A percentile compares a stretch with the other conserved stretches of the same genome.
Evolutionary conservation across 345 rosid species (phyloP).

Genomic region (Conringia planisiliqua): DNA sequence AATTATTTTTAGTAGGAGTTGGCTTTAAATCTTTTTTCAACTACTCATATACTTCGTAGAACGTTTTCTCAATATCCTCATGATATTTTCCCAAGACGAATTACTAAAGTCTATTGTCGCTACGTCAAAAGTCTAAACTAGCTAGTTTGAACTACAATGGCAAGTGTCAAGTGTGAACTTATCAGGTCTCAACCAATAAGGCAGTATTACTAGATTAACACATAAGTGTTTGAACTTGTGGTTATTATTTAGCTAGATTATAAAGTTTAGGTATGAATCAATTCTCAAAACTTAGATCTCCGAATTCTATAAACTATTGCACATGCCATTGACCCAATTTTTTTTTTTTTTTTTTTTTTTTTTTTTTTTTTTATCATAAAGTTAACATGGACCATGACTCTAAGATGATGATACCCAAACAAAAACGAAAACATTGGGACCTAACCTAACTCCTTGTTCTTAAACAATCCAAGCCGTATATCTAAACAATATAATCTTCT

Average conservation of each 20-base stretch:
- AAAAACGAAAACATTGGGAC: constrained; percentile 12
- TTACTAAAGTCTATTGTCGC: constrained; percentile 10
- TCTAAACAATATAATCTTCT: constrained; percentile 2
- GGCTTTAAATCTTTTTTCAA: not conserved
- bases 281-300: not conserved
- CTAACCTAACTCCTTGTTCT: not conserved
- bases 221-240: not conserved
- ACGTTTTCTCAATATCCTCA: not conserved
- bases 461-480: not conserved
- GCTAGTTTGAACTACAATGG: not conserved
- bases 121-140: not conserved
- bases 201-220: not conserved
- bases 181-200: constrained; percentile 2
- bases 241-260: not conserved
- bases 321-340: constrained; percentile 5
- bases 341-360: no score
- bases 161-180: not conserved
- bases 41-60: not conserved
- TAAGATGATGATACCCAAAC: constrained; percentile 11
- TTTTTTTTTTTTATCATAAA: no score
- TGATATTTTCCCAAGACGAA: not conserved
- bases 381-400: constrained; percentile 7
- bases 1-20: not conserved
- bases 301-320: constrained; percentile 1
- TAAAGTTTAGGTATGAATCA: constrained; percentile 12